These are phyloP conservation scores for Wickerhamomyces pijperi DNA, from an alignment of 805 yeast species.

Conservation along the genomic window DNA sequence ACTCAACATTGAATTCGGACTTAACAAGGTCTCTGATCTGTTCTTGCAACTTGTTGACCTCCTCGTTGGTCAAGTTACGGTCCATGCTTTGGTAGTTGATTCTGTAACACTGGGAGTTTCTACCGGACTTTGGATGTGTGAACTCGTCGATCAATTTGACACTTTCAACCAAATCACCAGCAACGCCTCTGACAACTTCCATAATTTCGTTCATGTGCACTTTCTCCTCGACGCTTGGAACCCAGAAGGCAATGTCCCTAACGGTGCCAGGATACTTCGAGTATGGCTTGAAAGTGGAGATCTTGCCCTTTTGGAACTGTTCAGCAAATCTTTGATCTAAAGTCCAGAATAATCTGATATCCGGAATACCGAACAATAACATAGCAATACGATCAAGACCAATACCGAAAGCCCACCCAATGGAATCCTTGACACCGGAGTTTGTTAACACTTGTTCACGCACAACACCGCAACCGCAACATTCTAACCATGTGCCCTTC, in stretches of 20 bases:
- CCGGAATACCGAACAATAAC: constrained; percentile 92
- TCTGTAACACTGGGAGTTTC: constrained; percentile 75
- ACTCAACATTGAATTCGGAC: constrained; percentile 40
- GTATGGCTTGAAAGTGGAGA: constrained; percentile 72
- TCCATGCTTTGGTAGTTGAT: constrained; percentile 94
- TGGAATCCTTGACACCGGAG: constrained; percentile 53
- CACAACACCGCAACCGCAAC: constrained; percentile 93
- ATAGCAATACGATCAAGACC: constrained; percentile 94
- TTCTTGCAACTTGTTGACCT: constrained; percentile 65
- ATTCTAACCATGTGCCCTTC: constrained; percentile 96
- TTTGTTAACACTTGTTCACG: constrained; percentile 64
- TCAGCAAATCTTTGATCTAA: constrained; percentile 60
- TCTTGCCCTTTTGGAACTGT: constrained; percentile 60
- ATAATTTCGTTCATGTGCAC: constrained; percentile 81
- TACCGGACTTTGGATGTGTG: constrained; percentile 71
- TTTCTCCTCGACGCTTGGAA: constrained; percentile 31
- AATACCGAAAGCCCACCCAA: constrained; percentile 97
- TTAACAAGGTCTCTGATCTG: constrained; percentile 49
- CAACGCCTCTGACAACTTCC: constrained; percentile 80
- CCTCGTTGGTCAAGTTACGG: constrained; percentile 75
- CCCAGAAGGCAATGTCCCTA: constrained; percentile 91
- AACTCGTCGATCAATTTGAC: constrained; percentile 77
- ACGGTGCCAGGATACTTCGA: constrained; percentile 82
- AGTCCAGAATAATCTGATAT: constrained; percentile 89
- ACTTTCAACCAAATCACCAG: constrained; percentile 83